These are phyloP conservation scores for Pulveroboletus sp. DNA, from an alignment of 768 basidiomycete genomes.

Conservation along the genomic window DNA sequence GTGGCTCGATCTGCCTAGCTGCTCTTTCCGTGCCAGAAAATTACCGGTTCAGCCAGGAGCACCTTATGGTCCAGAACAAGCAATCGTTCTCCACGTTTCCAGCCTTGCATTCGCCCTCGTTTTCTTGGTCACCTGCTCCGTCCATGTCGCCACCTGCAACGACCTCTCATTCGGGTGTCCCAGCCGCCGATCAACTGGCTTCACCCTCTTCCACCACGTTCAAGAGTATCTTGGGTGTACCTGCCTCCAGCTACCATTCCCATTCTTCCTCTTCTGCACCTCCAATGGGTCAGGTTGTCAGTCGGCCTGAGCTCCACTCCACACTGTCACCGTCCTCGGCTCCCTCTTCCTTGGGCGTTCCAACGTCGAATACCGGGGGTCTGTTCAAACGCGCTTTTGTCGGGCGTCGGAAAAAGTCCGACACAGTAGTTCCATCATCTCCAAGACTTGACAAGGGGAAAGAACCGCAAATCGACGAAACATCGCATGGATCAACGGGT, in stretches of 20 bases:
- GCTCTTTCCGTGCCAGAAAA: conserved; percentile 13
- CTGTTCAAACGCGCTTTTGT: conserved; percentile 30
- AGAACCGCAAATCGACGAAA: conserved; percentile 19
- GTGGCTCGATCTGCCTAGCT: conserved; percentile 19
- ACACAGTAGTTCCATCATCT: conserved; percentile 16
- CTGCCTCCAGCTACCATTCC: conserved; percentile 23
- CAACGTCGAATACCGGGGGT: conserved; percentile 21
- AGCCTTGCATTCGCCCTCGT: conserved; percentile 41
- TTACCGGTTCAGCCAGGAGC: conserved; percentile 18
- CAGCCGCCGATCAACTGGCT: conserved; percentile 39
- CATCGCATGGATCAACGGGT: conserved; percentile 6
- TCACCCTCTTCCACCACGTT: conserved; percentile 33
- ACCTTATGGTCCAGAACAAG: conserved; percentile 32
- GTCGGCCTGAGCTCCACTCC: conserved; percentile 27
- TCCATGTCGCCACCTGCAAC: conserved; percentile 38
- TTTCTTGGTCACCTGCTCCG: conserved; percentile 39
- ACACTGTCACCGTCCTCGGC: conserved; percentile 26
- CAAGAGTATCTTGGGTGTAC: conserved; percentile 29
- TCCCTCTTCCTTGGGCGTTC: conserved; percentile 19
- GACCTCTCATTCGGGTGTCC: conserved; percentile 39
- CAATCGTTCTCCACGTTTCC: conserved; percentile 37
- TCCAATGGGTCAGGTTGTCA: conserved; percentile 33
- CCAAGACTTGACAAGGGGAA: conserved; percentile 20
- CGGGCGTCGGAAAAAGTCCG: conserved; percentile 33
- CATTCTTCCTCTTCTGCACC: conserved; percentile 23